Evolutionary conservation across 139 green algal genomes (phyloP), one percentile per base, ranked within the genome.

Genomic region (Zygnema circumcarinatum): DNA sequence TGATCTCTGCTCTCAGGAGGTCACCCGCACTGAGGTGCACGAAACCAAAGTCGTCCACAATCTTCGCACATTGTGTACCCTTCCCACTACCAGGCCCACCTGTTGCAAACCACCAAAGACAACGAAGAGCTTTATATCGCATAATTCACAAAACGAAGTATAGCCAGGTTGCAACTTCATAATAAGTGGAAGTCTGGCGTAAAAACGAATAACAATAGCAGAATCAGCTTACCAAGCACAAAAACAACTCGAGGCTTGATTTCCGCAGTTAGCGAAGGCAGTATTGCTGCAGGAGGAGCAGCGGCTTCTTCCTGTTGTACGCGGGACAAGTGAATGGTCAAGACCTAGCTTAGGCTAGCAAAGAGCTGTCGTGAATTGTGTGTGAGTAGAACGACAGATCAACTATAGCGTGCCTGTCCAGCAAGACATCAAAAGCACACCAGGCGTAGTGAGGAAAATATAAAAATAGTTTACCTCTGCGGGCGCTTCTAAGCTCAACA

Each of bases 21-120:
- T 98, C 96, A 0, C 96, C 96, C n/a, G 96, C 96, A 40, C 90
- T 95, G 0, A 98, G 90, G 89, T 98, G 96, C 2, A 94, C 89
- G 32, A 98, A 87, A 29, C 94, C 94, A 89, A 94, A 97, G 54
- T 97, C 95, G 20, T 94, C 67, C 1, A 98, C 92, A 40, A 98
- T 92, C 74, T 94, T 95, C 2, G 91, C 87, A 85, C 96, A 97
- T 91, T 98, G 93, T 1, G 96, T 98, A 38, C 96, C 96, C 86
- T 98, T 98, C 52, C 96, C 96, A n/a, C 89, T 93, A 39, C 95
- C 95, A 38, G 95, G 95, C 0, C 95, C 95, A 2, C 95, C 95
- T 74, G 96, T 83, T 47, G 39, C 2, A 3, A 62, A 83, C 20
- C 11, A 7, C 3, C 31, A 83, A 73, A 42, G 75, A 52, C 32